Evolutionary conservation across 2,329 filamentous ascomycete species (phyloP).

Genomic region (Aureobasidium pullulans): DNA sequence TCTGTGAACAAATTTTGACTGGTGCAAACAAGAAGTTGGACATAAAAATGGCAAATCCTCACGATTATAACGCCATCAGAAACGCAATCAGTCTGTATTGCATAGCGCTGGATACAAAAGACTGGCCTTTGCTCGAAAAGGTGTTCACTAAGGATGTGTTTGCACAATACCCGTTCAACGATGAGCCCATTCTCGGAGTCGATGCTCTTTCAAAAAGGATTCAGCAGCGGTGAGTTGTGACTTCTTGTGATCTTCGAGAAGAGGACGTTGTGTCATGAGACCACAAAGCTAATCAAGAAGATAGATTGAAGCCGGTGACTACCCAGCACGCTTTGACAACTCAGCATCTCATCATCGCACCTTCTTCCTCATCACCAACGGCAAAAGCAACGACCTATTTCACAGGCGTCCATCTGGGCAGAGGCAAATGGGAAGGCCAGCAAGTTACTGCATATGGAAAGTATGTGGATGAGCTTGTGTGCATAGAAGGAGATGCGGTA

Average conservation of each 20-base stretch:
- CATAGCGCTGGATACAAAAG: conserved; percentile 37
- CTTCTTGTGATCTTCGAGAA: no score
- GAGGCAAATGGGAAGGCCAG: conserved; percentile 35
- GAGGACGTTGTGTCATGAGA: no score
- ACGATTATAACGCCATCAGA: conserved; percentile 33
- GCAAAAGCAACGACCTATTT: conserved; percentile 36
- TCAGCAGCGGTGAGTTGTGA: conserved; percentile 23
- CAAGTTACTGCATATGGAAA: conserved; percentile 35
- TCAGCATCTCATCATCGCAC: conserved; percentile 20
- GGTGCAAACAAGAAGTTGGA: no score
- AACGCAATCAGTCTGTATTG: conserved; percentile 38
- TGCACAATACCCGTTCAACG: conserved; percentile 32
- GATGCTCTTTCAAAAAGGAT: conserved; percentile 23
- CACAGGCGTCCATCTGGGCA: conserved; percentile 35
- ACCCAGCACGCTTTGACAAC: conserved; percentile 39
- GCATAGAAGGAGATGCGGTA: conserved; percentile 18
- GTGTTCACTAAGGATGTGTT: conserved; percentile 35
- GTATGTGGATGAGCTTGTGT: conserved; percentile 33
- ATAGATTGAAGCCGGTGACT: conserved; percentile 32
- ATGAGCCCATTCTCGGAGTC: conserved; percentile 26
- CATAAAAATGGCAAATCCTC: conserved; percentile 15
- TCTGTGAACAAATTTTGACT: no score
- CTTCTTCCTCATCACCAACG: not conserved
- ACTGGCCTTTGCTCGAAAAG: conserved; percentile 30
- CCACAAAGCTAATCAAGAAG: not conserved